Percentiles rank a stretch among this genome's conserved stretches.
Evolutionary conservation across 2,329 filamentous ascomycete species (phyloP).

Genomic region (Diaporthe caulivora): DNA sequence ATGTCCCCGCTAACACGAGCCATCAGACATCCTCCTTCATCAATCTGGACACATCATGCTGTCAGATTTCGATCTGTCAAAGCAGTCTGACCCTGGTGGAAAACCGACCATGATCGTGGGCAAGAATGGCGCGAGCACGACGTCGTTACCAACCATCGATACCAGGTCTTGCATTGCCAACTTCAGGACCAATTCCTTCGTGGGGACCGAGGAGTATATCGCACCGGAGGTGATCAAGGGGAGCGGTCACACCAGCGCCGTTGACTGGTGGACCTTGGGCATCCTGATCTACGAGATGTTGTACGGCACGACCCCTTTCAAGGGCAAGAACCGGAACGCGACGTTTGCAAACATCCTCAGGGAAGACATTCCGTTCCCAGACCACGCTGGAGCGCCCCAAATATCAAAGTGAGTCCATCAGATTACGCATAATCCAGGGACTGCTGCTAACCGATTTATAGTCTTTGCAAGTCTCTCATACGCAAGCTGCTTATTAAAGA

Average conservation of each 20-base stretch:
- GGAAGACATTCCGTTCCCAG: conserved; percentile 96
- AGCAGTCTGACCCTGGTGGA: conserved; percentile 95
- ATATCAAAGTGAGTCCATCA: conserved; percentile 83
- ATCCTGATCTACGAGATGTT: conserved; percentile 99
- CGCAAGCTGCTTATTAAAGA: conserved; percentile 98
- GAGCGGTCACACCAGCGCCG: conserved; percentile 96
- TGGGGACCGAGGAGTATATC: conserved; percentile 98
- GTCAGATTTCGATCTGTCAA: conserved; percentile 97
- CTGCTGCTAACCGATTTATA: conserved; percentile 52
- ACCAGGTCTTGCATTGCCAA: conserved; percentile 98
- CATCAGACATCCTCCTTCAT: conserved; percentile 90
- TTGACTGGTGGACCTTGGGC: conserved; percentile 99
- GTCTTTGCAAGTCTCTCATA: conserved; percentile 95
- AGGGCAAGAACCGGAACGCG: conserved; percentile 98
- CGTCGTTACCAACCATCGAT: conserved; percentile 94
- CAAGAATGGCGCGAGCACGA: conserved; percentile 87
- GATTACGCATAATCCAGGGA: conserved; percentile 1
- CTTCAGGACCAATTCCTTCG: conserved; percentile 98
- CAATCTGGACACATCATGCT: conserved; percentile 99
- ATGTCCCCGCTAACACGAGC: conserved; percentile 51
- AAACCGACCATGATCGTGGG: conserved; percentile 98
- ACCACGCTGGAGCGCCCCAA: conserved; percentile 84
- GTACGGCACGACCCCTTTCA: conserved; percentile 98
- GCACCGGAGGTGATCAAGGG: conserved; percentile 99
- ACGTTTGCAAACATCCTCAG: conserved; percentile 97